A percentile compares a stretch with the other conserved stretches of the same genome.
Conservation (phyloP, 1,139 yeast species). For the Taphrina wiesneri region DNA sequence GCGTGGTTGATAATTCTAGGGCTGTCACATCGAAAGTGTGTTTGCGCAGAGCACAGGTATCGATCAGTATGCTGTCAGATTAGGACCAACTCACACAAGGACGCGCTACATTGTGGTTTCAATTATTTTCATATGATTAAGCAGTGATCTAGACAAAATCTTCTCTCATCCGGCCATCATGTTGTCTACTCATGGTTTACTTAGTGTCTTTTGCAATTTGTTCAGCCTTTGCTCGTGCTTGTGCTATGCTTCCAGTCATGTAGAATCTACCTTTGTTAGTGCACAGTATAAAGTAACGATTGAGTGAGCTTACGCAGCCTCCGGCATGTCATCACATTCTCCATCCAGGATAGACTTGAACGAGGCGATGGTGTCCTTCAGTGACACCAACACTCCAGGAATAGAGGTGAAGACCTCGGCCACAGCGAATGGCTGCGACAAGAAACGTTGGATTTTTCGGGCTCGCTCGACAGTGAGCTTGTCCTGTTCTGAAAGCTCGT, state of each 20-base stretch:
- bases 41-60: background rate
- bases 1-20: too few relatives aligned
- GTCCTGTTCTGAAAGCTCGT: constrained; percentile 97
- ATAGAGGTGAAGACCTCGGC: constrained; percentile 99
- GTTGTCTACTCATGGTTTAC: background rate
- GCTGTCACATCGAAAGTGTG: too few relatives aligned
- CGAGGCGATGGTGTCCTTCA: constrained; percentile 89
- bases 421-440: constrained; percentile 99
- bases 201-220: constrained; percentile 23
- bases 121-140: background rate
- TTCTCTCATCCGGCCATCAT: background rate
- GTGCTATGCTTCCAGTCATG: constrained; percentile 87
- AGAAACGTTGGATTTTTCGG: constrained; percentile 99
- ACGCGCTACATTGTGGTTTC: background rate
- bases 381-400: constrained; percentile 94
- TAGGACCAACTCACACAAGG: too few relatives aligned
- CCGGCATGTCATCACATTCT: constrained; percentile 98
- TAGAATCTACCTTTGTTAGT: constrained; percentile 57
- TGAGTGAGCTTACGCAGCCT: constrained; percentile 61
- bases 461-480: constrained; percentile 99
- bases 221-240: constrained; percentile 19
- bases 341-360: constrained; percentile 98
- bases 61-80: too few relatives aligned
- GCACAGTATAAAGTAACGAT: background rate
- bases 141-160: background rate